Evolutionary conservation across 2,329 filamentous ascomycete species (phyloP), one percentile per base, ranked within the genome.

Genomic region (Monilinia fructicola): DNA sequence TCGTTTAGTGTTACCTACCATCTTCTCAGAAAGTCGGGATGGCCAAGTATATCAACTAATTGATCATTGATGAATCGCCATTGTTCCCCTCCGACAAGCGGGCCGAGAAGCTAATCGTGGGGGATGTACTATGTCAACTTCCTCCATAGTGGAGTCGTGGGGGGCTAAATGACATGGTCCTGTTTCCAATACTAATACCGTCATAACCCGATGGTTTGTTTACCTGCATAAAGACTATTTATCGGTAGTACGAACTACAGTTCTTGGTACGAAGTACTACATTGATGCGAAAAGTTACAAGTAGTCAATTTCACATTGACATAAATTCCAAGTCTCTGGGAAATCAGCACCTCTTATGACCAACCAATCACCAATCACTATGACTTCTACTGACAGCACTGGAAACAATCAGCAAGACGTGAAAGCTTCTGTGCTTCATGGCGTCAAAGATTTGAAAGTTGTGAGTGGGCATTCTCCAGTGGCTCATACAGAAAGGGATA

Each of bases 381-480:
- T 61, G 58, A 21, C 58, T 50, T 61, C 44, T 21, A 61, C 4
- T 31, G 18, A 68, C n/a, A 42, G 71, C 69, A 70, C 38, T 65
- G 21, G 50, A 58, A 58, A 54, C 16, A 26, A 28, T 10, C 46
- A 21, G 50, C 46, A n/a, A n/a, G 62, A 68, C 26, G 59, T 76
- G 23, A 67, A 74, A 64, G 74, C 74, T 54, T 75, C 74, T 7
- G 74, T 77, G 3, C 68, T 77, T 16, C 74, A 76, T 60, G 76
- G 75, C 14, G 69, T 71, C 26, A 76, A 76, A 62, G 74, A 76
- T 40, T 69, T 77, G 64, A 72, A 74, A 61, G 69, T 77, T 35
- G 76, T 77, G 65, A 66, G 69, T 71, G 14, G 42, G 42, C 12
- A 14, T 44, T 59, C 28, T 53, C 12, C 23, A 48, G 2, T 23